Percentiles rank a stretch among this genome's conserved stretches.
Conservation (phyloP, 352 stramenopile genomes). For the Thalassiosira delicatula region DNA sequence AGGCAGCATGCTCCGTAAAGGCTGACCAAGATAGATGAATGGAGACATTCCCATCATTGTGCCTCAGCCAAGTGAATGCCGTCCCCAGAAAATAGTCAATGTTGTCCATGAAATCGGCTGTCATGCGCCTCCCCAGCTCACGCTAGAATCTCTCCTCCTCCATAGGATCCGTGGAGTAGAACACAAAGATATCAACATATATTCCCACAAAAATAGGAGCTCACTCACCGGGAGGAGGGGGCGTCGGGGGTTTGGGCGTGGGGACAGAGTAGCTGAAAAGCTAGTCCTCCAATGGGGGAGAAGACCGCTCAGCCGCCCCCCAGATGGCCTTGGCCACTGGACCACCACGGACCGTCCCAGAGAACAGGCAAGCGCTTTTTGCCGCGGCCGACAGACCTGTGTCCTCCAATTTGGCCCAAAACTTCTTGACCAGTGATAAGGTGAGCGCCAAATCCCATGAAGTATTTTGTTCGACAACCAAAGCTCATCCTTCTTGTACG, state of each 20-base stretch:
- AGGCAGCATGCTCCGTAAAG: not conserved
- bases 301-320: too few species aligned
- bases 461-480: not conserved
- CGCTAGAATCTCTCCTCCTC: constrained; percentile 1
- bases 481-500: not conserved
- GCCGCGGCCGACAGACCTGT: too few species aligned
- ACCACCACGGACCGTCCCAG: too few species aligned
- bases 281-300: too few species aligned
- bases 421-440: not conserved
- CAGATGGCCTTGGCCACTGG: too few species aligned
- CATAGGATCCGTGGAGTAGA: not conserved
- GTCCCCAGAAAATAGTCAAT: constrained; percentile 12
- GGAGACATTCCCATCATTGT: not conserved
- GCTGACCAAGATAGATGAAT: not conserved
- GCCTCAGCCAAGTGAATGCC: constrained; percentile 1
- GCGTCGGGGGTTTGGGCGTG: too few species aligned
- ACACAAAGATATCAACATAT: too few species aligned
- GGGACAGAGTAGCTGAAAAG: too few species aligned
- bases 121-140: not conserved
- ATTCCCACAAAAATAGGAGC: too few species aligned
- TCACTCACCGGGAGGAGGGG: too few species aligned
- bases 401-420: not conserved
- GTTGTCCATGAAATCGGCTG: constrained; percentile 13
- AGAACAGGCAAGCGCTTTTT: too few species aligned
- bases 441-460: not conserved